Conservation (phyloP, 768 basidiomycete species). For the Ramaria sp. region DNA sequence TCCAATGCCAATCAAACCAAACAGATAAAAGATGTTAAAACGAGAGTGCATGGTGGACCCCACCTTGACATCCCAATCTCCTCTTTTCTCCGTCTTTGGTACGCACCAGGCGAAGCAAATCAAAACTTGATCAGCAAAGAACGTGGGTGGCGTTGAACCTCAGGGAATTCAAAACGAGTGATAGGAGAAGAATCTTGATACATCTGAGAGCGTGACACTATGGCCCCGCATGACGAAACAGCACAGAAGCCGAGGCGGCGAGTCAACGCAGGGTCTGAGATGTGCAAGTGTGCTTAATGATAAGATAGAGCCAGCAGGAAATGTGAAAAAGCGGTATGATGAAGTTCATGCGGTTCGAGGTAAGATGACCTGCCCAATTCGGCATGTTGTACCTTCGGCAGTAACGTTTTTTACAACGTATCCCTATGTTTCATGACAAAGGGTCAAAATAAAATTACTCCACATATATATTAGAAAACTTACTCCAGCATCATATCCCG, state of each 20-base stretch:
- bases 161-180: background rate
- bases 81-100: no score
- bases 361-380: background rate
- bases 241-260: no score
- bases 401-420: slow-evolving; percentile 1
- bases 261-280: background rate
- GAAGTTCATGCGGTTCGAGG: background rate
- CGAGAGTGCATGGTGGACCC: no score
- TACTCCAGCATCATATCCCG: background rate
- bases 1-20: no score
- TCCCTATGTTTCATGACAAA: background rate
- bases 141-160: background rate
- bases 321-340: background rate
- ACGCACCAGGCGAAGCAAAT: no score
- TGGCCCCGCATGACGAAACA: background rate
- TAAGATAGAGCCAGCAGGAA: background rate
- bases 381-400: slow-evolving; percentile 2
- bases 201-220: background rate
- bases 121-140: background rate
- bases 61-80: no score
- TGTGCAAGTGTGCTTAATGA: background rate
- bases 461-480: background rate
- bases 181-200: background rate
- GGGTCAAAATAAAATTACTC: background rate
- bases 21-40: no score